Evolutionary conservation across 768 basidiomycete species (phyloP).

Genomic region (Amylocystis lapponica): DNA sequence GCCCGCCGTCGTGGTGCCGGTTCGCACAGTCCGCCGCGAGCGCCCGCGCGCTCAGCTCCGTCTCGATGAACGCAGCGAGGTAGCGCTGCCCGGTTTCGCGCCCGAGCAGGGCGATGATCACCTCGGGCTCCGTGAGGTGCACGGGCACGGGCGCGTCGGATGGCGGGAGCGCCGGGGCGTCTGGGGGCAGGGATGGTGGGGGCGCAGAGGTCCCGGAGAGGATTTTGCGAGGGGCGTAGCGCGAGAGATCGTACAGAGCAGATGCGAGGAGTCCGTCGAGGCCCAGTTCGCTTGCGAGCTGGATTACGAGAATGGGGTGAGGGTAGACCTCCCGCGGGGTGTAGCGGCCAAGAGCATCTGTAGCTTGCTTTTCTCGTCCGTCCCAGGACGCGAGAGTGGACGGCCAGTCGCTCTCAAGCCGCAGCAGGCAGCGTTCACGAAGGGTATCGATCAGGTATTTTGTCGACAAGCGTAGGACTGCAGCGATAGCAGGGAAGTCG

Average conservation of each 20-base stretch:
- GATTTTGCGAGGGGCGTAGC: constrained; percentile 70
- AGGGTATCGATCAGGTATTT: constrained; percentile 75
- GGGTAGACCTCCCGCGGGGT: constrained; percentile 51
- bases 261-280: constrained; percentile 55
- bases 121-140: constrained; percentile 32
- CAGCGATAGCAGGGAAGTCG: constrained; percentile 55
- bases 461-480: constrained; percentile 63
- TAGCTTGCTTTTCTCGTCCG: constrained; percentile 50
- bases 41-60: constrained; percentile 43
- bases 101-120: constrained; percentile 46
- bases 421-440: constrained; percentile 51
- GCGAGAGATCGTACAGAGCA: constrained; percentile 69
- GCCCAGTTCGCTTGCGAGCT: constrained; percentile 61
- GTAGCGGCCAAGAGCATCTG: constrained; percentile 47
- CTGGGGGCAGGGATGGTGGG: constrained; percentile 11
- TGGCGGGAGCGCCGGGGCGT: constrained; percentile 12
- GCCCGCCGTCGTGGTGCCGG: constrained; percentile 28
- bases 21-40: constrained; percentile 47
- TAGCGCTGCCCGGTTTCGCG: constrained; percentile 61
- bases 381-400: constrained; percentile 66
- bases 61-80: constrained; percentile 54
- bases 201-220: constrained; percentile 42
- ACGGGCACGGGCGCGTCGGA: constrained; percentile 10
- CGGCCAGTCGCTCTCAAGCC: constrained; percentile 63
- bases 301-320: constrained; percentile 67